A percentile compares a stretch with the other conserved stretches of the same genome.
Evolutionary conservation across 1,139 yeast genomes (phyloP).

Genomic region (Candida anutae): DNA sequence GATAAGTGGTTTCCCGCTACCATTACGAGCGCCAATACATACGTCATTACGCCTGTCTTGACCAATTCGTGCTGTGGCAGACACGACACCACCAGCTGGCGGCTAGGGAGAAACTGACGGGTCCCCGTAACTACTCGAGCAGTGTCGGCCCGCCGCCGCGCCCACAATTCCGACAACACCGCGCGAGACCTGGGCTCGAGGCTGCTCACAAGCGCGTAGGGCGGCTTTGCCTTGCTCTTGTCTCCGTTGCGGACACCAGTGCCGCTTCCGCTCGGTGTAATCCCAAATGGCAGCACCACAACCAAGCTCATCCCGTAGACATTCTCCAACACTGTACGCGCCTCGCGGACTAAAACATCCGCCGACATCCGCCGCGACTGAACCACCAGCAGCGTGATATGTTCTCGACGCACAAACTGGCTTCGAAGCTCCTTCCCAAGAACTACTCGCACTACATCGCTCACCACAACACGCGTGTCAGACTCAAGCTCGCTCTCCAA

Average conservation of each 20-base stretch:
- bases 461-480: slow-evolving; percentile 7
- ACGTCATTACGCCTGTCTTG: slow-evolving; percentile 21
- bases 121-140: slow-evolving; percentile 9
- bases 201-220: slow-evolving; percentile 13
- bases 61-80: slow-evolving; percentile 21
- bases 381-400: slow-evolving; percentile 12
- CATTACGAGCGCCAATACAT: slow-evolving; percentile 22
- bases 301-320: slow-evolving; percentile 26
- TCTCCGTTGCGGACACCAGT: not conserved
- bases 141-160: slow-evolving; percentile 7
- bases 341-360: slow-evolving; percentile 12
- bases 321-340: slow-evolving; percentile 14
- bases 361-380: slow-evolving; percentile 9
- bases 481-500: slow-evolving; percentile 1
- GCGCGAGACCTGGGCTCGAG: slow-evolving; percentile 14
- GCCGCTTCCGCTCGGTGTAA: slow-evolving; percentile 4
- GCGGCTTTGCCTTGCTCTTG: slow-evolving; percentile 4
- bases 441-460: slow-evolving; percentile 16
- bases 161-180: slow-evolving; percentile 13
- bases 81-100: slow-evolving; percentile 8
- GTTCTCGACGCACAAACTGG: slow-evolving; percentile 20
- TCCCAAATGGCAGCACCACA: slow-evolving; percentile 7
- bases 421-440: slow-evolving; percentile 19
- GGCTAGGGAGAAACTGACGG: slow-evolving; percentile 13
- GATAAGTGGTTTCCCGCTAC: slow-evolving; percentile 27